Conservation (phyloP, 768 basidiomycete genomes). For the Leccinellum albellum region DNA sequence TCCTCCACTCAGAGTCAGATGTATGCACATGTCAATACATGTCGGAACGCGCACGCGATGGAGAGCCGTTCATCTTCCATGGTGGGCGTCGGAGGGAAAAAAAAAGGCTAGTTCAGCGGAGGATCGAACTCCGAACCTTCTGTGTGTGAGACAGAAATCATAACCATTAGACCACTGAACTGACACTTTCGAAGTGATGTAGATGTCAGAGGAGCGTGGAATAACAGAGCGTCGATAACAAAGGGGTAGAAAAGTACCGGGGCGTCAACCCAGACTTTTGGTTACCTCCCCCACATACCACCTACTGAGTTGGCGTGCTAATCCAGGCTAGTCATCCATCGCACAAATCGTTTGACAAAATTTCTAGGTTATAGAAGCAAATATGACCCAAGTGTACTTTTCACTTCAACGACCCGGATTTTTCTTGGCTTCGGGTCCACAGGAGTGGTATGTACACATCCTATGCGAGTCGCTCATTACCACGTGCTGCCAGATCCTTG, state of each 20-base stretch:
- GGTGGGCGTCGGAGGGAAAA: background rate
- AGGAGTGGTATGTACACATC: no score
- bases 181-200: no score
- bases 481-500: no score
- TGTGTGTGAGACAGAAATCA: slow-evolving; percentile 38
- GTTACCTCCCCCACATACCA: no score
- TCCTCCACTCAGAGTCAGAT: slow-evolving; percentile 42
- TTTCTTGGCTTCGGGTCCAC: background rate
- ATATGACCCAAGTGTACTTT: background rate
- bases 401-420: background rate
- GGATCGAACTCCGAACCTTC: slow-evolving; percentile 37
- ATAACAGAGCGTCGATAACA: no score
- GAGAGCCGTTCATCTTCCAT: slow-evolving; percentile 29
- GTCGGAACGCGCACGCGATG: slow-evolving; percentile 23
- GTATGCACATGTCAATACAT: background rate
- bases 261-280: no score
- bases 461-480: no score
- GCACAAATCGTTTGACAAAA: no score
- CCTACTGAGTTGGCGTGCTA: no score
- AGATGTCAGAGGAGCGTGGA: background rate
- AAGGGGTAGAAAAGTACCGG: background rate
- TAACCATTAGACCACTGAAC: slow-evolving; percentile 38
- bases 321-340: no score
- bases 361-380: no score
- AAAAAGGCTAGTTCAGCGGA: slow-evolving; percentile 32